These are phyloP conservation scores for Baudoinia panamericana DNA, from an alignment of 495 filamentous ascomycete species.

Conservation along the genomic window DNA sequence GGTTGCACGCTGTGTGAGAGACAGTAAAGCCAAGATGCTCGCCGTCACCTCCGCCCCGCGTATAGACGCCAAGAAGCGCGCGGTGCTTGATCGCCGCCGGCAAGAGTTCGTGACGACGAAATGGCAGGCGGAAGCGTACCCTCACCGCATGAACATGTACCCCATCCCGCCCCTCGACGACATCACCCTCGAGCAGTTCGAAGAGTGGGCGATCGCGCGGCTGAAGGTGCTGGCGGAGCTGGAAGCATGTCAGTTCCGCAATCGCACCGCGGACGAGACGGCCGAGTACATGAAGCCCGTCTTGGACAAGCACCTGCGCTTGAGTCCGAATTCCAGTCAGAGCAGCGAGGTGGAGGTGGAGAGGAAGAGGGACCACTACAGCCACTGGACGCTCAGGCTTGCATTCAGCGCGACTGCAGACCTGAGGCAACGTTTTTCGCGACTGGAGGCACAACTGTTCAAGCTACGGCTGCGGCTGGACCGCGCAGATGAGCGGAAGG, in stretches of 20 bases:
- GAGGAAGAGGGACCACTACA: conserved; percentile 93
- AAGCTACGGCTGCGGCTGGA: conserved; percentile 62
- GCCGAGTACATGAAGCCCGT: conserved; percentile 62
- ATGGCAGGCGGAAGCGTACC: conserved; percentile 64
- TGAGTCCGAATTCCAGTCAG: conserved; percentile 60
- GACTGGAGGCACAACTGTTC: conserved; percentile 82
- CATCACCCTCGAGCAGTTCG: conserved; percentile 93
- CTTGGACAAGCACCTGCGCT: conserved; percentile 73
- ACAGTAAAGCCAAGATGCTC: conserved; percentile 9
- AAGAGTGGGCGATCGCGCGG: conserved; percentile 97
- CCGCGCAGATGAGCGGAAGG: conserved; percentile 50
- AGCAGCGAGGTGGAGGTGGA: conserved; percentile 49
- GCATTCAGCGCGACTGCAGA: conserved; percentile 89
- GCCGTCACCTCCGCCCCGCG: conserved; percentile 29
- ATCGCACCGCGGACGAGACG: conserved; percentile 68
- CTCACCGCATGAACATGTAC: conserved; percentile 86
- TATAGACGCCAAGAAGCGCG: conserved; percentile 70
- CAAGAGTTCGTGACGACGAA: conserved; percentile 65
- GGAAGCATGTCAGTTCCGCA: conserved; percentile 91
- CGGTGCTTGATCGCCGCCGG: conserved; percentile 62
- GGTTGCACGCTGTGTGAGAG: too few species aligned
- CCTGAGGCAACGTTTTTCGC: conserved; percentile 71
- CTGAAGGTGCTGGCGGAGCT: conserved; percentile 86
- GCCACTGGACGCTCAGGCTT: conserved; percentile 89
- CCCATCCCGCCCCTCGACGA: conserved; percentile 75